phyloP scores from a whole-genome alignment of 257 asterid genomes.

The Avicennia marina region DNA sequence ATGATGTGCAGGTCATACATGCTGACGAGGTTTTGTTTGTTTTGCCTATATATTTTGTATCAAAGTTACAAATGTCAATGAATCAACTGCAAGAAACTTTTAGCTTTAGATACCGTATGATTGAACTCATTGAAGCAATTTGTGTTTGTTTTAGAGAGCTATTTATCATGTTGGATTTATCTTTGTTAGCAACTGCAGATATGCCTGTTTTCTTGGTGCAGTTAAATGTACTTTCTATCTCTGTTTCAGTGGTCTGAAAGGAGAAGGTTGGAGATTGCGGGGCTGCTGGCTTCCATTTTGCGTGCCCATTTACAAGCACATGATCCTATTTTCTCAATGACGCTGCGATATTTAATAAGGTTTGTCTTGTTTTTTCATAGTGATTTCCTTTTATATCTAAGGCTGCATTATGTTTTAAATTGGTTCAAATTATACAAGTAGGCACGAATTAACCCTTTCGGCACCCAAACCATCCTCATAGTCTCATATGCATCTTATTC shows the following conservation, averaged over 20 bases:
- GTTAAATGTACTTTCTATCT: constrained; percentile 5
- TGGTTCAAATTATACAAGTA: background rate
- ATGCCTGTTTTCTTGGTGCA: constrained; percentile 2
- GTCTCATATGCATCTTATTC: background rate
- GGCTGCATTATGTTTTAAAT: constrained; percentile 1
- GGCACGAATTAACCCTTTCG: background rate
- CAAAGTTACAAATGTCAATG: no score
- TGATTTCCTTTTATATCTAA: background rate
- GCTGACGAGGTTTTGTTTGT: no score
- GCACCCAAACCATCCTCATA: background rate
- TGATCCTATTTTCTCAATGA: constrained; percentile 86
- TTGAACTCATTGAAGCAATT: background rate
- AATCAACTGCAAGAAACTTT: no score
- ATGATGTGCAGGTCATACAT: no score
- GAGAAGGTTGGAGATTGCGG: constrained; percentile 92
- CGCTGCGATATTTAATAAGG: constrained; percentile 94
- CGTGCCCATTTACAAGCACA: constrained; percentile 78
- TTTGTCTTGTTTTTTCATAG: constrained; percentile 16
- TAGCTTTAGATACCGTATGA: no score
- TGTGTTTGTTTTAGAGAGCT: constrained; percentile 1
- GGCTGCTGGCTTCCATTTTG: constrained; percentile 74
- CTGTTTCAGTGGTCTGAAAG: constrained; percentile 83
- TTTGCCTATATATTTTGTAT: no score
- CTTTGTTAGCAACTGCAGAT: constrained; percentile 6
- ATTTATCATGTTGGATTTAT: background rate